Evolutionary conservation across 768 basidiomycete species (phyloP).

Genomic region (Tricholoma sp.): DNA sequence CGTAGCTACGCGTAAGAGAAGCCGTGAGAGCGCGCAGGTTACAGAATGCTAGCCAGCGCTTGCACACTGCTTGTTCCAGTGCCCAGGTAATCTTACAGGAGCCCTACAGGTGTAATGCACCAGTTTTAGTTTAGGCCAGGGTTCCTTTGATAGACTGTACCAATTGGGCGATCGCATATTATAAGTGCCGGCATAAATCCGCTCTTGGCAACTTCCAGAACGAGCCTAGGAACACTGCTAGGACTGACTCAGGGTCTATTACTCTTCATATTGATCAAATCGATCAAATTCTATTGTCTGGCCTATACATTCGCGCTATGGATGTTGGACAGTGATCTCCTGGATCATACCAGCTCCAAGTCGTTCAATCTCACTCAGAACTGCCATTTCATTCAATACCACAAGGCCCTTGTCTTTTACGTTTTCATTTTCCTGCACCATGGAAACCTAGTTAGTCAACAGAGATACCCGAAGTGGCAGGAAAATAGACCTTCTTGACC

Average conservation of each 20-base stretch:
- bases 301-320: background rate
- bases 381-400: slow-evolving; percentile 55
- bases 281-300: background rate
- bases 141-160: no score
- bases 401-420: slow-evolving; percentile 57
- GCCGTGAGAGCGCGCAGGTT: no score
- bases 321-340: slow-evolving; percentile 26
- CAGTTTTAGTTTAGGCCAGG: no score
- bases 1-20: background rate
- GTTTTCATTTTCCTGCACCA: slow-evolving; percentile 34
- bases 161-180: no score
- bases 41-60: no score
- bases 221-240: no score
- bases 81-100: no score
- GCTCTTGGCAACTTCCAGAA: no score
- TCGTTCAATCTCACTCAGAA: slow-evolving; percentile 73
- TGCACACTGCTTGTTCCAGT: no score
- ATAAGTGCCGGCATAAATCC: no score
- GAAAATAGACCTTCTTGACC: slow-evolving; percentile 29
- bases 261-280: no score
- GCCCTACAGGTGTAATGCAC: no score
- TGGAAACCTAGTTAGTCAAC: background rate
- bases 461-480: background rate
- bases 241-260: background rate
- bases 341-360: slow-evolving; percentile 67